Base-by-base conservation (phyloP, 306 rosid species). In the Dryas alaskensis region DNA sequence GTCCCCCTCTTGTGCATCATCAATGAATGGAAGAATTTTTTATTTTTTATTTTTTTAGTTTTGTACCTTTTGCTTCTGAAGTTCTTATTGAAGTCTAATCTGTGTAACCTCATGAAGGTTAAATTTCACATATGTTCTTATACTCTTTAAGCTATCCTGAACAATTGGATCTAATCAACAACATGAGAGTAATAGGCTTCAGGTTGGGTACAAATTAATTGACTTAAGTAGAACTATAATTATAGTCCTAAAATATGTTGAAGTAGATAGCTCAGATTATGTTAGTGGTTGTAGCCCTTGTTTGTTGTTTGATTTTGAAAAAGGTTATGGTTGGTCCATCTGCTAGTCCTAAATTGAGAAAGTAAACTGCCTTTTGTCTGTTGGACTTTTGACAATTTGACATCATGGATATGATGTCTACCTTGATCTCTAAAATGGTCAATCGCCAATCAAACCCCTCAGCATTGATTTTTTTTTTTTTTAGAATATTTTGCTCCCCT, bases 361-460 rank as follows among this genome's bases (percentile, higher is more conserved):
- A 2, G 37, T 31, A 31, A 31, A 31, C 37, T 31, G 37, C 37
- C 37, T 31, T 31, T 31, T 31, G 37, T 31, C 37, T 31, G 37
- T 31, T 31, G 37, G 37, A 31, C 37, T 31, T 31, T 31, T 31
- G 49, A 42, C 49, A 7, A 14, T 5, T 5, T 7, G 49, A 69
- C 39, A 9, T 1, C 39, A 52, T 69, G 27, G 60, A 9, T 10
- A 5, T 39, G 48, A 68, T 51, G 60, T 50, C 5, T 60, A 39
- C 66, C 19, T 13, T 39, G 66, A 63, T 63, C 68, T 63, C 50
- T 63, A 63, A 42, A 63, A n/a, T 37, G 39, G 61, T 10, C 39
- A 49, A 57, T 43, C 49, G 17, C 62, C 39, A 5, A 3, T 16
- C 10, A 40, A n/a, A 52, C 73, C n/a, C 50, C n/a, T 53, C 12